Conservation (phyloP, 2,329 filamentous ascomycete species). For the Penicillium sp. region DNA sequence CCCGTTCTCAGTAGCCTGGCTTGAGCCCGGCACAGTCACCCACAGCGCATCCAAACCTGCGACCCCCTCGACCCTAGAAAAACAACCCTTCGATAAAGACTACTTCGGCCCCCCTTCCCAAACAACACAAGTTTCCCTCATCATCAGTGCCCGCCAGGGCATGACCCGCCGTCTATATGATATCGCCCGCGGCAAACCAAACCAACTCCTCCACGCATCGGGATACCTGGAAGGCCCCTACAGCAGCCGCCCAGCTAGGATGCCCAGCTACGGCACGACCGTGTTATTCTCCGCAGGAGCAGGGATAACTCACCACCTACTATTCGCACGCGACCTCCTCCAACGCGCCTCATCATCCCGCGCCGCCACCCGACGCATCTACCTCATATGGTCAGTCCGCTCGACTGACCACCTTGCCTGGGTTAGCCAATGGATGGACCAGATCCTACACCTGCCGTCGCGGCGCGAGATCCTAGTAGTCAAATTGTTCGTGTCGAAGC, state of each 20-base stretch:
- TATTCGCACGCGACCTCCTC: slow-evolving; percentile 60
- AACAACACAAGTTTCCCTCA: slow-evolving; percentile 51
- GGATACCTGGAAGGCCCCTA: slow-evolving; percentile 65
- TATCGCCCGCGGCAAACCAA: slow-evolving; percentile 50
- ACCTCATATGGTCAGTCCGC: slow-evolving; percentile 63
- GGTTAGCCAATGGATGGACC: slow-evolving; percentile 66
- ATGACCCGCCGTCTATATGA: slow-evolving; percentile 63
- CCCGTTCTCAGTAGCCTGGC: slow-evolving; percentile 50
- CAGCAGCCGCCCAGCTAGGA: slow-evolving; percentile 55
- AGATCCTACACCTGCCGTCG: slow-evolving; percentile 59
- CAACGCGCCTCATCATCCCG: slow-evolving; percentile 51
- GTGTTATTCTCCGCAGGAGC: slow-evolving; percentile 65
- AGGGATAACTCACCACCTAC: slow-evolving; percentile 65
- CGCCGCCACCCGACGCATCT: slow-evolving; percentile 57
- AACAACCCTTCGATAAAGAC: slow-evolving; percentile 30
- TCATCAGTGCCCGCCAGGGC: slow-evolving; percentile 61
- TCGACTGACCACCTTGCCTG: slow-evolving; percentile 61
- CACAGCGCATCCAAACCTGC: slow-evolving; percentile 7
- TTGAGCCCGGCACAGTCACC: slow-evolving; percentile 30
- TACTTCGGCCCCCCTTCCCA: slow-evolving; percentile 20
- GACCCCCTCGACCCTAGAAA: slow-evolving; percentile 32
- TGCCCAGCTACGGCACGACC: slow-evolving; percentile 63
- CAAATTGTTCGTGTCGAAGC: slow-evolving; percentile 63
- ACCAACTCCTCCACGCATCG: slow-evolving; percentile 50
- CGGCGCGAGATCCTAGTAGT: slow-evolving; percentile 60